A percentile compares a stretch with the other conserved stretches of the same genome.
These are phyloP conservation scores for Borovskyia barvae DNA, from an alignment of 208 protist genomes.

Conservation along the genomic window DNA sequence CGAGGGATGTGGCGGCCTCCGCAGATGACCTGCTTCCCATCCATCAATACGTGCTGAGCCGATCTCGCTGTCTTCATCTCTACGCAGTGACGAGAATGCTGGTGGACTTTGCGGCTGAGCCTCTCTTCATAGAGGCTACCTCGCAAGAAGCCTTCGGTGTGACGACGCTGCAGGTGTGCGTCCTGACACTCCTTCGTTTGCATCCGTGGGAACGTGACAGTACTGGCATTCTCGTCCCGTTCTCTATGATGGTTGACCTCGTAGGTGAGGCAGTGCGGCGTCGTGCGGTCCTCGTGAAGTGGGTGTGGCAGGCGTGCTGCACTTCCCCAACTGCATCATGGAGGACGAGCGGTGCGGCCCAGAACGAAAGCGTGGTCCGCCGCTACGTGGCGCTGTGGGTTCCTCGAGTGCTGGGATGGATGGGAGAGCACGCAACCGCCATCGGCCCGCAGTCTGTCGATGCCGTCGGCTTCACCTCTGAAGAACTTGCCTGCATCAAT, in stretches of 20 bases:
- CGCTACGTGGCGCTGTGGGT: slow-evolving; percentile 25
- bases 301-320: background rate
- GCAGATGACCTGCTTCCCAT: slow-evolving; percentile 88
- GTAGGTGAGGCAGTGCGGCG: slow-evolving; percentile 7
- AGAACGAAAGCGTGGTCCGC: slow-evolving; percentile 2
- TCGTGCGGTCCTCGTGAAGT: background rate
- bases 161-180: slow-evolving; percentile 80
- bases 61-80: slow-evolving; percentile 40
- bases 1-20: slow-evolving; percentile 30
- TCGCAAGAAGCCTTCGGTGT: slow-evolving; percentile 77
- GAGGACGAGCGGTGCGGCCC: background rate
- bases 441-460: slow-evolving; percentile 1
- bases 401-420: slow-evolving; percentile 23
- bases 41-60: slow-evolving; percentile 81
- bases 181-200: slow-evolving; percentile 47
- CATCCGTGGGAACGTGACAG: slow-evolving; percentile 58
- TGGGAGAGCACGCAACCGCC: slow-evolving; percentile 8
- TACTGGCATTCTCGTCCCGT: slow-evolving; percentile 43
- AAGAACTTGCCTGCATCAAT: background rate
- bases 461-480: slow-evolving; percentile 3
- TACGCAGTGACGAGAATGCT: slow-evolving; percentile 69
- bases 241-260: slow-evolving; percentile 9
- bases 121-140: slow-evolving; percentile 70
- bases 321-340: background rate
- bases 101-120: slow-evolving; percentile 58